phyloP scores from a whole-genome alignment of 768 basidiomycete genomes.

The Pleurotus citrinopileatus region DNA sequence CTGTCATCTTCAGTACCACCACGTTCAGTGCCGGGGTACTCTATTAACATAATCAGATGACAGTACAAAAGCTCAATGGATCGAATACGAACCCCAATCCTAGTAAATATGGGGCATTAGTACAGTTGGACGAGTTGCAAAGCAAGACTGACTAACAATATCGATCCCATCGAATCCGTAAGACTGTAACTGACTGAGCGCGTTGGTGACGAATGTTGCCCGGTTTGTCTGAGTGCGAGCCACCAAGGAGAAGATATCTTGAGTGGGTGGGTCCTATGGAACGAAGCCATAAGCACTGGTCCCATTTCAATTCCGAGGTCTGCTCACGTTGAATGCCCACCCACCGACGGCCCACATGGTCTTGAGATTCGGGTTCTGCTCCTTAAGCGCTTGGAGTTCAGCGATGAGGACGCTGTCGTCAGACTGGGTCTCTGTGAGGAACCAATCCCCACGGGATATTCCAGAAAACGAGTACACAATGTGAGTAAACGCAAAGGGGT shows the following conservation, averaged over 20 bases:
- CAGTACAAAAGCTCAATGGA: neutral
- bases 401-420: constrained; percentile 9
- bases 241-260: neutral
- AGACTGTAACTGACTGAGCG: neutral
- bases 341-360: constrained; percentile 6
- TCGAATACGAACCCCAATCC: neutral
- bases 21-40: neutral
- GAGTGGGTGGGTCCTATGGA: neutral
- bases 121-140: neutral
- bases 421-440: constrained; percentile 7
- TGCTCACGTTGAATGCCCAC: constrained; percentile 9
- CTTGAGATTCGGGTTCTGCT: constrained; percentile 2
- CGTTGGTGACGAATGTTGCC: neutral
- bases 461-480: constrained; percentile 8
- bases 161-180: neutral
- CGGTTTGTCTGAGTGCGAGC: neutral
- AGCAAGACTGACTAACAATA: neutral
- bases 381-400: constrained; percentile 10
- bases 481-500: constrained; percentile 7
- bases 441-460: constrained; percentile 1
- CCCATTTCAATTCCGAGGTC: neutral
- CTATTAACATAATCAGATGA: neutral
- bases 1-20: neutral
- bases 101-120: neutral
- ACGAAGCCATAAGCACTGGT: neutral